Base-by-base conservation (phyloP, 1,284 basidiomycete species). In the Ceratobasidium sp. region DNA sequence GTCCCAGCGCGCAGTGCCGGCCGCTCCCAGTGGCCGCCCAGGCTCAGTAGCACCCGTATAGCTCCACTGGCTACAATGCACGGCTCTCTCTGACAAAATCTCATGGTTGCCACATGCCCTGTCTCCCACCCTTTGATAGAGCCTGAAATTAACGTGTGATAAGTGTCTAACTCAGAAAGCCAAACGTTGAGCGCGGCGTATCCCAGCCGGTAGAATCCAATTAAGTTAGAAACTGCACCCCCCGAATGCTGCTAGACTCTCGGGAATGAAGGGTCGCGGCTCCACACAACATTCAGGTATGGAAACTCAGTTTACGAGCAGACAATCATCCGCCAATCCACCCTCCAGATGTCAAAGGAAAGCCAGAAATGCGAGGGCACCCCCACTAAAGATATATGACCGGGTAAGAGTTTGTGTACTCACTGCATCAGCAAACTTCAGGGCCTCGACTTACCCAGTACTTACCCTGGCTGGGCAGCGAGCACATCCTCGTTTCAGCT, bases 81-180 rank as follows among this genome's bases (percentile, higher is more conserved):
- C 38, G 18, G n/a, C n/a, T n/a, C n/a, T n/a, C n/a, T n/a, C n/a
- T 52, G 41, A 60, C 41, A 30, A 73, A 62, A 10, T 57, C 46
- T 38, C 54, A 46, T 46, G 27, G 41, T 52, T 14, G 67, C 50
- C 30, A 48, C 54, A 1, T 6, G 14, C 12, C 30, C 18, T 27
- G 33, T 16, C 6, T 27, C 59, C 60, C 60, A 35, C 16, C 60
- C 41, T 35, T 62, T 62, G 60, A 62, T 62, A 41, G 7, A 33
- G 60, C 55, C 54, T 44, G 68, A 27, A 50, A 55, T 41, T 62
- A 55, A 73, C 59, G 52, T 59, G 33, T 38, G 68, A 52, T 57
- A 59, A 12, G 33, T 71, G 68, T 71, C 68, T 71, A 71, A 71
- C 68, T 62, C 46, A 57, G 30, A 73, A 73, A 73, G 70, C 62